A percentile compares a stretch with the other conserved stretches of the same genome.
These are phyloP conservation scores for Penicillium italicum DNA, from an alignment of 2,329 filamentous ascomycete genomes.

Conservation along the genomic window DNA sequence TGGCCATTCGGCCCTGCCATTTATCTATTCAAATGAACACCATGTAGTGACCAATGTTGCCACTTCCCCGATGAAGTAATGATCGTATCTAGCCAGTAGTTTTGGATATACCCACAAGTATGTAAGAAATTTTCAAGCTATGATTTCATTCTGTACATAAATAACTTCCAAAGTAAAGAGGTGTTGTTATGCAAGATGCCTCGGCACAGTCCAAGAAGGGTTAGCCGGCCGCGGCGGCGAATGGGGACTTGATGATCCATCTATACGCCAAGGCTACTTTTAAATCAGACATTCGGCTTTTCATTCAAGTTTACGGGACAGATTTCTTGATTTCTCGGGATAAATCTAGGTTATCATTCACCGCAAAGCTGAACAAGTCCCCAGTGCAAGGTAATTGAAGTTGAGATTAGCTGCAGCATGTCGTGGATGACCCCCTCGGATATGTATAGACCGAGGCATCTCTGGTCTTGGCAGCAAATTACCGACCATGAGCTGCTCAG, in stretches of 20 bases:
- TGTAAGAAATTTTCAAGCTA: neutral
- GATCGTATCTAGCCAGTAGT: neutral
- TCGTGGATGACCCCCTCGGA: neutral
- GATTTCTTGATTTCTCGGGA: neutral
- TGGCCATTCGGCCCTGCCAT: neutral
- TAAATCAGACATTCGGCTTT: neutral
- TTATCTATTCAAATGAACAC: neutral
- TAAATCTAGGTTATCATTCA: neutral
- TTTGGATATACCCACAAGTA: neutral
- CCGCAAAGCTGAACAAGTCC: neutral
- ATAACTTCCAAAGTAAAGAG: neutral
- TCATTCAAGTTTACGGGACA: neutral
- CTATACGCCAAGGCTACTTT: conserved; percentile 6
- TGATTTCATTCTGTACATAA: neutral
- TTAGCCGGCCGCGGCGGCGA: neutral
- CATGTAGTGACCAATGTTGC: too few relatives aligned
- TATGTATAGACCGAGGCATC: conserved; percentile 5
- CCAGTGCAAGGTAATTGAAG: neutral
- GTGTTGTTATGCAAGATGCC: neutral
- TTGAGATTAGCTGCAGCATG: neutral
- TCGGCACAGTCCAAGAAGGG: neutral
- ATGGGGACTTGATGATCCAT: neutral
- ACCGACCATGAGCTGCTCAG: conserved; percentile 13
- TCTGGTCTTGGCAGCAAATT: neutral
- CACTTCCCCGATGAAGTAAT: neutral